Evolutionary conservation across 805 yeast species (phyloP).

Genomic region (Saccharomycopsis fibuligera): DNA sequence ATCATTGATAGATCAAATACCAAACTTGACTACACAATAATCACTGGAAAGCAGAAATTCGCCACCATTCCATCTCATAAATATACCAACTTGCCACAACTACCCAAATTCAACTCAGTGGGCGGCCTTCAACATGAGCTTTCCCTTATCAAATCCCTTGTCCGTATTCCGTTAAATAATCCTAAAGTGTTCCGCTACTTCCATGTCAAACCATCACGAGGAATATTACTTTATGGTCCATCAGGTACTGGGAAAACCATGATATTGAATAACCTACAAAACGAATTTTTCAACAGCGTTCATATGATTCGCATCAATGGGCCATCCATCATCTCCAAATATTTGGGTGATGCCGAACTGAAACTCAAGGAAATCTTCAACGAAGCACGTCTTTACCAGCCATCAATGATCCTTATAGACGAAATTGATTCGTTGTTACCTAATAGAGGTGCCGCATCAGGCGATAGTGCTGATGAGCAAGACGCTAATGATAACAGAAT

Average conservation of each 20-base stretch:
- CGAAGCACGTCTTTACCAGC: conserved; percentile 83
- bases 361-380: conserved; percentile 73
- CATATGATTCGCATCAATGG: conserved; percentile 86
- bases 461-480: conserved; percentile 6
- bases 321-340: conserved; percentile 86
- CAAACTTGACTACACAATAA: conserved; percentile 2
- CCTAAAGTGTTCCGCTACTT: conserved; percentile 75
- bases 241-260: conserved; percentile 97
- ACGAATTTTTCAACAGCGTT: conserved; percentile 54
- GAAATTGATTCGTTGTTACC: conserved; percentile 94
- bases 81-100: conserved; percentile 40
- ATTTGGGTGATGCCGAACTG: conserved; percentile 89
- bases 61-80: conserved; percentile 19
- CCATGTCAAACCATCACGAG: conserved; percentile 90
- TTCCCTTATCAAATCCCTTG: conserved; percentile 51
- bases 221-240: conserved; percentile 90
- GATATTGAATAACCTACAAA: conserved; percentile 76
- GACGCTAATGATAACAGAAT: conserved; percentile 68
- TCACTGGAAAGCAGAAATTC: conserved; percentile 8
- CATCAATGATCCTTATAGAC: conserved; percentile 82
- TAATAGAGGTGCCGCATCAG: conserved; percentile 40
- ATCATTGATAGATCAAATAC: conserved; percentile 36
- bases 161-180: conserved; percentile 73
- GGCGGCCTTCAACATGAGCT: conserved; percentile 78
- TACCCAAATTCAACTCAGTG: conserved; percentile 44